phyloP scores from a whole-genome alignment of 768 basidiomycete genomes.

The Myochromella boudieri region DNA sequence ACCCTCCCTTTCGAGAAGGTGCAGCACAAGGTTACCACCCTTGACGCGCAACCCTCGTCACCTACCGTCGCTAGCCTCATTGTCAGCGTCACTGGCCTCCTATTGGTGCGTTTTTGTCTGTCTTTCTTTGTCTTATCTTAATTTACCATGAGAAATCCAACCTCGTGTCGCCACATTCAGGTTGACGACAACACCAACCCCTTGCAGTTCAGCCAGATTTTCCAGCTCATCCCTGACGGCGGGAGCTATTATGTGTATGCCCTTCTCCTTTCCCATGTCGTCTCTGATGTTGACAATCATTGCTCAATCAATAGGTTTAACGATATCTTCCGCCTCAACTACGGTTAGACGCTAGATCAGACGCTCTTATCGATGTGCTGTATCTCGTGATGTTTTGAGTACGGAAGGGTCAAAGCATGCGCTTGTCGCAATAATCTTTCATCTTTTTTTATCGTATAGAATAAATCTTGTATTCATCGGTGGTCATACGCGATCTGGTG shows the following conservation, averaged over 20 bases:
- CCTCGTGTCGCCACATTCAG: conserved; percentile 45
- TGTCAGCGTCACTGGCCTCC: conserved; percentile 87
- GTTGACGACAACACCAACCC: conserved; percentile 80
- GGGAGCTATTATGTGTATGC: conserved; percentile 83
- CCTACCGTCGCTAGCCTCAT: conserved; percentile 53
- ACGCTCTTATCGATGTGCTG: not conserved
- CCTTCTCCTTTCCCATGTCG: not conserved
- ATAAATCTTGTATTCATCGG: too few species aligned
- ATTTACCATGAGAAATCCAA: conserved; percentile 5
- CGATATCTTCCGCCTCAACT: conserved; percentile 92
- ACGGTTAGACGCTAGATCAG: conserved; percentile 38
- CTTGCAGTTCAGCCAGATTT: conserved; percentile 90
- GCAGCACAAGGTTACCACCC: conserved; percentile 75
- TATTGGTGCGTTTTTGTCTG: conserved; percentile 52
- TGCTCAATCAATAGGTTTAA: conserved; percentile 53
- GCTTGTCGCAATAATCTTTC: conserved; percentile 10
- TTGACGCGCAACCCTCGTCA: conserved; percentile 87
- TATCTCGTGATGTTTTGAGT: not conserved
- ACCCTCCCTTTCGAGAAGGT: conserved; percentile 80
- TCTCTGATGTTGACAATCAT: conserved; percentile 1
- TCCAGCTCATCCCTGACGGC: conserved; percentile 84
- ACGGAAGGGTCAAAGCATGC: not conserved
- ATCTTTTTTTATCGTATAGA: too few species aligned
- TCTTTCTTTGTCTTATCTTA: not conserved
- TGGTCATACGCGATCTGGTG: too few species aligned